phyloP scores from a whole-genome alignment of 1,284 basidiomycete genomes.

The Apiotrichum montevideense region DNA sequence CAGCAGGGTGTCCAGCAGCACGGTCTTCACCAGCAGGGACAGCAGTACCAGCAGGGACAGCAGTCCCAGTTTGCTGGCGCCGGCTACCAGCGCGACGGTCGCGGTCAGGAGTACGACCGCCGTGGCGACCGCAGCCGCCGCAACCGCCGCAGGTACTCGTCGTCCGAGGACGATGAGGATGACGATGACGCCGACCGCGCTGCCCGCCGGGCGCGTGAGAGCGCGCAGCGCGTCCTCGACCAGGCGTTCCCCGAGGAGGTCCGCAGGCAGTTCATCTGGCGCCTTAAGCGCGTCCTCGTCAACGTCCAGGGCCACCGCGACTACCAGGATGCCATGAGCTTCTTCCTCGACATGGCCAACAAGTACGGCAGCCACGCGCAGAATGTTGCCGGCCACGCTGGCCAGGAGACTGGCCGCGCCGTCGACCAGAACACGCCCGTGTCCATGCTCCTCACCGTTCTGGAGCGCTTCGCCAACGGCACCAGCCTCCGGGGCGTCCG shows the following conservation, averaged over 20 bases:
- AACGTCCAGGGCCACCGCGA: constrained; percentile 90
- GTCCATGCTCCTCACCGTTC: constrained; percentile 65
- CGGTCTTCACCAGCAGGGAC: too few species aligned
- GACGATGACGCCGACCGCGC: background rate
- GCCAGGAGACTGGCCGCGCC: constrained; percentile 50
- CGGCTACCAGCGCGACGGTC: background rate
- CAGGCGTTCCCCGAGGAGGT: constrained; percentile 84
- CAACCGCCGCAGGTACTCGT: background rate
- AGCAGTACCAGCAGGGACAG: constrained; percentile 16
- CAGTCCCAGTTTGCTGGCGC: constrained; percentile 15
- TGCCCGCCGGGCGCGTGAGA: background rate
- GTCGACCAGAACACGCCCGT: constrained; percentile 47
- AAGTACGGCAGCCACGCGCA: constrained; percentile 68
- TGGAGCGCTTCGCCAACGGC: constrained; percentile 87
- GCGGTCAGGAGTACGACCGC: background rate
- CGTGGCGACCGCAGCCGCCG: background rate
- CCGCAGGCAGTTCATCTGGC: constrained; percentile 53
- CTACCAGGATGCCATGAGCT: constrained; percentile 74
- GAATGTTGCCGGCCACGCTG: constrained; percentile 47
- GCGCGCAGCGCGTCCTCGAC: constrained; percentile 48
- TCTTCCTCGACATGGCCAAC: constrained; percentile 66
- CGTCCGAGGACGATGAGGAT: background rate
- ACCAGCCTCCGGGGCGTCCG: constrained; percentile 60
- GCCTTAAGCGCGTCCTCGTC: constrained; percentile 59
- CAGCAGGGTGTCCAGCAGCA: background rate